Evolutionary conservation across 768 basidiomycete genomes (phyloP), one percentile per base, ranked within the genome.

Genomic region (Suillus paluster): DNA sequence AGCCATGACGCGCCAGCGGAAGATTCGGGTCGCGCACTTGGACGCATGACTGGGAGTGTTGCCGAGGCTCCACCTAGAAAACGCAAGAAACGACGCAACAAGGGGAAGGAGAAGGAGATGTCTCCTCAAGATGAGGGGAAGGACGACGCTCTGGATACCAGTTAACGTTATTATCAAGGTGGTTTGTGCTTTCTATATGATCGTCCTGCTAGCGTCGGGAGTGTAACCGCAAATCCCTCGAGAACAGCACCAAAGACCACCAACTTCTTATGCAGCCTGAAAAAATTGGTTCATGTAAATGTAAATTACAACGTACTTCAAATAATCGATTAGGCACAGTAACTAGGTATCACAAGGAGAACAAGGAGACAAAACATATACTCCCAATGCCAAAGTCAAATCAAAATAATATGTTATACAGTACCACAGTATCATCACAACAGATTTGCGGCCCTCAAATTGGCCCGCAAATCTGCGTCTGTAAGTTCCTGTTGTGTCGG

Each of bases 371-470:
- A 17, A 49, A 9, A 49, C 10, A 27, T 48, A 60, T 27, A 17
- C 34, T 23, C 39, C 4, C 27, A 41, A 34, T 19, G 34, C 12
- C 39, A 41, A 4, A 53, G 56, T 46, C 44, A 30, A 12, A 17
- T 25, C 15, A 25, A 53, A 34, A 60, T 39, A 64, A 9, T 62
- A 74, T 63, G 65, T 57, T 23, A 34, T 14, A 15, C 5, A 38
- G 57, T 4, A 44, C 33, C 33, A 27, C 45, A 23, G 11, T 2
- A 21, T 34, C 30, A 27, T 71, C 56, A 88, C 66, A 87, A 61
- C 41, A 88, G 73, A n/a, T 86, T 86, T 1, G 86, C 86, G 44
- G 78, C 80, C 61, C 79, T 76, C 59, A 88, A 64, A 67, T 86
- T 85, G 44, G 78, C 80, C 61, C 79, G 77, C 59, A 88, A 64